Evolutionary conservation across 2,329 filamentous ascomycete species (phyloP), one percentile per base, ranked within the genome.

Genomic region (Phialophora verrucosa): DNA sequence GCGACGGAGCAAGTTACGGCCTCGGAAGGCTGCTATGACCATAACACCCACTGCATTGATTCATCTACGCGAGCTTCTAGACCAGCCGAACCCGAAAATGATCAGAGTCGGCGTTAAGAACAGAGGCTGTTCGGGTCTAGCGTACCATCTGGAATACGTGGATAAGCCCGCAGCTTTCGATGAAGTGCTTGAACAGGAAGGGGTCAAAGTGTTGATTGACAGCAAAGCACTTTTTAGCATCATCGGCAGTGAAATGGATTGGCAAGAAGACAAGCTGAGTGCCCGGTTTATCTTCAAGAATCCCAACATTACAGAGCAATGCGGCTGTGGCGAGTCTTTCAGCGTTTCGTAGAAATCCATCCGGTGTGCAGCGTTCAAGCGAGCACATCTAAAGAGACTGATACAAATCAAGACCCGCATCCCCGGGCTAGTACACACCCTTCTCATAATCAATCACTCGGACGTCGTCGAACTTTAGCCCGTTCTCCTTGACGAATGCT

Each of bases 181-280:
- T 74, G 95, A 99, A 79, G 85, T 89, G 59, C 92, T 99, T 1
- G 93, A 96, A 76, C 95, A 99, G 77, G 95, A 98, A 74, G 95
- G 94, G 0, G 94, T 99, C 64, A 94, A 91, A 80, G 94, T 99
- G 38, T 78, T 98, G 77, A 95, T 99, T 64, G 95, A 99, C 78
- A 96, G 92, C 84, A 98, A 97, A 83, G 95, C 95, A 50, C 82
- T 99, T 58, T 93, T 99, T 77, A 98, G 94, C 79, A 98, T 99
- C 62, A 97, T 99, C 74, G 95, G 95, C 4, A 97, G 91, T 76
- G 94, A 98, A 81, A 99, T 99, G 95, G 95, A 99, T 76, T 99
- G 94, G 93, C 85, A 94, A 11, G 93, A 98, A 80, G 95, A 98
- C 74, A 97, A 96, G 82, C 81, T 99, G 70, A 96, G 90, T 77